These are phyloP conservation scores for Tremella fuciformis DNA, from an alignment of 768 basidiomycete species.

Conservation along the genomic window DNA sequence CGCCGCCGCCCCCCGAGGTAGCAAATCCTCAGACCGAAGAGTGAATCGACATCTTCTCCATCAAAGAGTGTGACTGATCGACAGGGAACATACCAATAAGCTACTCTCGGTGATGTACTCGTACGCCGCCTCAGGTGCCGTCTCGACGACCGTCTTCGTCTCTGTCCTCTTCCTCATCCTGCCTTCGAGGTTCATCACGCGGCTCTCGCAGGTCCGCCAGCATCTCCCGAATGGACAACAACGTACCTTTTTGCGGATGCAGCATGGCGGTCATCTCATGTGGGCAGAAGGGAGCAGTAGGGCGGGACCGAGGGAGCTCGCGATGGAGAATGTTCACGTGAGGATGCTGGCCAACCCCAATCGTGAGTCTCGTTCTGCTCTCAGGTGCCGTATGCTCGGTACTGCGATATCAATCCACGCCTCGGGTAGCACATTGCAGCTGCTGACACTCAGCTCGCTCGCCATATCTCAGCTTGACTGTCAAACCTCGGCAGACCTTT, in stretches of 20 bases:
- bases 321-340: slow-evolving; percentile 17
- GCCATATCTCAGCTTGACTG: slow-evolving; percentile 2
- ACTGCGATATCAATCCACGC: no score
- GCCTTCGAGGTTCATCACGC: slow-evolving; percentile 17
- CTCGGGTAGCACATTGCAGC: no score
- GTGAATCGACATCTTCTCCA: no score
- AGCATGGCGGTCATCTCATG: slow-evolving; percentile 20
- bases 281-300: background rate
- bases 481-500: slow-evolving; percentile 1
- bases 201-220: slow-evolving; percentile 19
- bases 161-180: slow-evolving; percentile 1
- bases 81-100: no score
- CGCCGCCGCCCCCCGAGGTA: no score
- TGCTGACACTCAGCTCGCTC: background rate
- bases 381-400: no score
- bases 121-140: no score
- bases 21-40: no score
- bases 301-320: slow-evolving; percentile 12
- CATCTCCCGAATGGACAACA: background rate
- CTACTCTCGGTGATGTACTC: no score
- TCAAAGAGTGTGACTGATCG: no score
- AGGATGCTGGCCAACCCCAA: background rate
- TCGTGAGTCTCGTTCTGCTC: no score
- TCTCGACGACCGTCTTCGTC: background rate
- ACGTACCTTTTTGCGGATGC: slow-evolving; percentile 16